Base-by-base conservation (phyloP, 352 stramenopile species). In the Pythium dissotocum region DNA sequence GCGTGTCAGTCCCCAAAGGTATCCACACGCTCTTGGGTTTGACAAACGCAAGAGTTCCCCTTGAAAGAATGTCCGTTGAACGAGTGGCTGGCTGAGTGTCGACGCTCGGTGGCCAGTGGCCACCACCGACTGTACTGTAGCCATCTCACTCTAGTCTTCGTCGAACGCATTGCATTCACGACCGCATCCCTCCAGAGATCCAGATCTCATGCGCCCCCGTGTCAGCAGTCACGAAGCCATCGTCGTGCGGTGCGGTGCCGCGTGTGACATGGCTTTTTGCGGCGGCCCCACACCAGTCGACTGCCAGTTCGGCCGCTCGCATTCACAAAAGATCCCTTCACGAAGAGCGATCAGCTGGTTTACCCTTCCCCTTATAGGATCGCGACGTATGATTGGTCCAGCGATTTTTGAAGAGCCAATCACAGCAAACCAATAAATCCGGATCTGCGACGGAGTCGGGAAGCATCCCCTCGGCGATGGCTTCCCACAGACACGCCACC, bases 371-470 rank as follows among this genome's bases (percentile, higher is more conserved):
- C 55, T 51, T 51, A 35, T 55, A 32, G 54, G 16, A 48, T 48
- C 2, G 2, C 3, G 6, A 12, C 7, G 0, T 52, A 7, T 61
- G 32, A 61, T 61, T 61, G 55, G 46, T 49, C 52, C 30, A 57
- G 14, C 8, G 12, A 33, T 14, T 21, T 35, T 13, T 6, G 7
- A 24, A 32, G 1, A 60, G 9, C 63, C 61, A 63, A 69, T 69
- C 42, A 58, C 4, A 28, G 42, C 6, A 1, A 9, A 32, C 14
- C 28, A 40, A 63, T 38, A 69, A 49, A 58, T 69, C 63, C 63
- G 55, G 63, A 63, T 44, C 63, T 69, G 63, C 55, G 63, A 69
- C 55, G 63, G 26, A 40, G 61, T n/a, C 13, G 12, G 26, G 24
- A 57, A 14, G 51, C 51, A 57, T 57, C 51, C 51, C 16, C 51